A percentile compares a stretch with the other conserved stretches of the same genome.
These are phyloP conservation scores for Lipomyces lipofer DNA, from an alignment of 805 yeast species.

Conservation along the genomic window DNA sequence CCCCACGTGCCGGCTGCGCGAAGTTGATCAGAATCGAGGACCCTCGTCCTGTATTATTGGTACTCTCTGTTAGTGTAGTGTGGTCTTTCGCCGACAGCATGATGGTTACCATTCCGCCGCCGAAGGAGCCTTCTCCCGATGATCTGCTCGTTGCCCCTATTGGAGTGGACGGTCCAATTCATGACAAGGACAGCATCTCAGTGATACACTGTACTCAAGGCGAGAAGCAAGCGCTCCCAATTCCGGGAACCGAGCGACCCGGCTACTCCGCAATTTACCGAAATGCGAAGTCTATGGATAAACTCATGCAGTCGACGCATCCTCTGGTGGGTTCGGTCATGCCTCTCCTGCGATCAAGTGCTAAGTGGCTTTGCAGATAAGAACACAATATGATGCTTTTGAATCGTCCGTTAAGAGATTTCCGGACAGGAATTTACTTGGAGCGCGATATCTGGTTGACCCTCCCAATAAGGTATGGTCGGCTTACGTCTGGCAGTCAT, in stretches of 20 bases:
- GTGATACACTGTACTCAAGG: conserved; percentile 23
- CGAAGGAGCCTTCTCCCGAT: conserved; percentile 7
- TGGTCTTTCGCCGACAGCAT: too few relatives aligned
- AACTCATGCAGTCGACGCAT: conserved; percentile 37
- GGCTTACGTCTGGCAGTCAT: conserved; percentile 50
- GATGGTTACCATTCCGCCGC: too few relatives aligned
- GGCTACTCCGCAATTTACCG: conserved; percentile 59
- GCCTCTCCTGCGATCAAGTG: too few relatives aligned
- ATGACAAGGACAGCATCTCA: conserved; percentile 21
- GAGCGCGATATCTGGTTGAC: conserved; percentile 41
- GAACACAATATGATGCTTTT: conserved; percentile 45
- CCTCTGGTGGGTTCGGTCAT: conserved; percentile 35
- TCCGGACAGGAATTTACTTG: conserved; percentile 43
- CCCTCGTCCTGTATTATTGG: too few relatives aligned
- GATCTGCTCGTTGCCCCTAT: conserved; percentile 19
- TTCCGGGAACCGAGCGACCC: conserved; percentile 45
- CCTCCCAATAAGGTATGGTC: conserved; percentile 44
- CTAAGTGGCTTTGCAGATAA: conserved; percentile 31
- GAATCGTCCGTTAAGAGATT: conserved; percentile 35
- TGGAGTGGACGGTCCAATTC: not conserved
- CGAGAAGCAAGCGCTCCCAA: conserved; percentile 42
- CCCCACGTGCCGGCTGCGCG: too few relatives aligned
- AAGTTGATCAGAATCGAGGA: too few relatives aligned
- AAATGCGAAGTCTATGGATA: conserved; percentile 42
- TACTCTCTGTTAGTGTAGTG: too few relatives aligned